Percentiles rank a stretch among this genome's conserved stretches.
phyloP scores from a whole-genome alignment of 768 basidiomycete genomes.

The Suillus americanus region DNA sequence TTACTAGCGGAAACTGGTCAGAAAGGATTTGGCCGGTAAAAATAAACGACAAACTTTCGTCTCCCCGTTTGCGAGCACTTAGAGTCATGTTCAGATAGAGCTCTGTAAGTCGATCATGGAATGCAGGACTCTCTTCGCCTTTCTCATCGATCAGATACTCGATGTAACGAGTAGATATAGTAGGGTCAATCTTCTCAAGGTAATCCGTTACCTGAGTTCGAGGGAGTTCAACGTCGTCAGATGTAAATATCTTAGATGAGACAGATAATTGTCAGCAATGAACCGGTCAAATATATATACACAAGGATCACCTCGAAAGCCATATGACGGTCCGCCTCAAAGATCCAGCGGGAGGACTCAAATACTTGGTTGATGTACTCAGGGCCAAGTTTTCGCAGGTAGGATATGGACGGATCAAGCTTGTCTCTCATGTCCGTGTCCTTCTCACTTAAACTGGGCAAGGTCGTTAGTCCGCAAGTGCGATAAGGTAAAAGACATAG shows the following conservation, averaged over 20 bases:
- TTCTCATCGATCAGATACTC: slow-evolving; percentile 82
- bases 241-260: slow-evolving; percentile 78
- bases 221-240: slow-evolving; percentile 92
- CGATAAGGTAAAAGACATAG: background rate
- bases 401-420: slow-evolving; percentile 79
- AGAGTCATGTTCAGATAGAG: slow-evolving; percentile 76
- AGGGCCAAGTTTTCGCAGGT: slow-evolving; percentile 88
- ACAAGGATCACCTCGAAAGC: slow-evolving; percentile 66
- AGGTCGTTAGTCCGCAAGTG: background rate
- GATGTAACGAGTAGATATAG: slow-evolving; percentile 75
- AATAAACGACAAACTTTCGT: slow-evolving; percentile 47
- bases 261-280: background rate
- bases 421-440: slow-evolving; percentile 79
- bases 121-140: slow-evolving; percentile 61
- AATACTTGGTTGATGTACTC: slow-evolving; percentile 83
- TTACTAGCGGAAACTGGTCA: slow-evolving; percentile 36
- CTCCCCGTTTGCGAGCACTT: slow-evolving; percentile 53
- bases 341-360: slow-evolving; percentile 80
- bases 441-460: slow-evolving; percentile 70
- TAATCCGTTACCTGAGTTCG: slow-evolving; percentile 72
- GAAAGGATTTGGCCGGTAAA: slow-evolving; percentile 3
- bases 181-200: slow-evolving; percentile 68
- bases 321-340: slow-evolving; percentile 68
- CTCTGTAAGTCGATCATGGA: slow-evolving; percentile 89
- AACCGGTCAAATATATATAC: background rate